phyloP scores from a whole-genome alignment of 2,329 filamentous ascomycete genomes.

The Fusarium fracticaudum region DNA sequence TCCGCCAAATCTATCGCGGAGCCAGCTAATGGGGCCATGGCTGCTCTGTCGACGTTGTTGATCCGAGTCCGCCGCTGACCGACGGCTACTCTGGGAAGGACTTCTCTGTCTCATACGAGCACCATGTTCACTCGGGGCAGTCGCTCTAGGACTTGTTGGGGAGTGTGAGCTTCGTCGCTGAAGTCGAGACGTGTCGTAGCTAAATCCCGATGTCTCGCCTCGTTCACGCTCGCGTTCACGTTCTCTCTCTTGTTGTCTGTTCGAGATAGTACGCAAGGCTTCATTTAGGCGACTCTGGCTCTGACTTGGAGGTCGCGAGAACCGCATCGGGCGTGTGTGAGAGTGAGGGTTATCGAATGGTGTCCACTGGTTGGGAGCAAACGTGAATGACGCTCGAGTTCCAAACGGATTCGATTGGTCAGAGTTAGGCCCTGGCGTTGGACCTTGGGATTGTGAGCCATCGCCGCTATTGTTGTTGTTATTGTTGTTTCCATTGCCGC shows the following conservation, averaged over 20 bases:
- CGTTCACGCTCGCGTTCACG: constrained; percentile 37
- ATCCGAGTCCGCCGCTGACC: constrained; percentile 42
- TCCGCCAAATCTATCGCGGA: constrained; percentile 54
- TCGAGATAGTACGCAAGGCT: constrained; percentile 44
- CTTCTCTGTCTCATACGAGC: constrained; percentile 52
- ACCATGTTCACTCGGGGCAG: constrained; percentile 43
- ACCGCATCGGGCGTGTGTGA: constrained; percentile 27
- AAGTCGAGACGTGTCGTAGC: constrained; percentile 48
- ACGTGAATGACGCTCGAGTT: not conserved
- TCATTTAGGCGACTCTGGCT: constrained; percentile 45
- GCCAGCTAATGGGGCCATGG: constrained; percentile 54
- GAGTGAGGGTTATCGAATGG: not conserved
- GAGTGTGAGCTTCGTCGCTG: constrained; percentile 53
- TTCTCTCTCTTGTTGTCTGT: constrained; percentile 40
- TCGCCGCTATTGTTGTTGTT: constrained; percentile 2
- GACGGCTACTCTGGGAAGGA: constrained; percentile 50
- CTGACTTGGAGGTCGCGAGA: constrained; percentile 42
- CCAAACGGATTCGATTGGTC: constrained; percentile 16
- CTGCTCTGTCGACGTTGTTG: constrained; percentile 45
- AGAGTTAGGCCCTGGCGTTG: constrained; percentile 16
- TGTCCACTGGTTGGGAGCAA: not conserved
- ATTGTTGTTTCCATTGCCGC: constrained; percentile 10
- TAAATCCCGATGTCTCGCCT: constrained; percentile 39
- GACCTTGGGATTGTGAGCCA: constrained; percentile 20
- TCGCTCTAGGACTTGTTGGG: constrained; percentile 48